A percentile compares a stretch with the other conserved stretches of the same genome.
These are phyloP conservation scores for Blastomyces parvus DNA, from an alignment of 2,329 filamentous ascomycete genomes.

Conservation along the genomic window DNA sequence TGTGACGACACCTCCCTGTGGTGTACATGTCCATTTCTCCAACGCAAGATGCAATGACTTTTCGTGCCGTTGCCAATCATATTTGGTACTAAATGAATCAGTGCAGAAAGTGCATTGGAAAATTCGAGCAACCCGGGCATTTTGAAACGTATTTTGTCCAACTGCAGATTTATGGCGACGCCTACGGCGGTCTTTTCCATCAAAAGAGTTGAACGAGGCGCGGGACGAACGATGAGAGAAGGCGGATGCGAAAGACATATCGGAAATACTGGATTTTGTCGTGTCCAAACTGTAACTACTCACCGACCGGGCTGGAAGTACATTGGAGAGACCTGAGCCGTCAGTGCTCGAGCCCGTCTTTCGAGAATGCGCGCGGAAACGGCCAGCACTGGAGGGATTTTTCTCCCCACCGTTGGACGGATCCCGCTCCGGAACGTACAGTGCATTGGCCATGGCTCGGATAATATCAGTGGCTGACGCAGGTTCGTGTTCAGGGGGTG, in stretches of 20 bases:
- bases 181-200: conserved; percentile 49
- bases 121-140: conserved; percentile 34
- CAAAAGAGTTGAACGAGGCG: conserved; percentile 48
- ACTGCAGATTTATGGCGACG: conserved; percentile 42
- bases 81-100: conserved; percentile 48
- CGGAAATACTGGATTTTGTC: conserved; percentile 44
- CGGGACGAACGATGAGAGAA: conserved; percentile 48
- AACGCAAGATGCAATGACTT: conserved; percentile 49
- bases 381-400: conserved; percentile 24
- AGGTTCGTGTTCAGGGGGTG: conserved; percentile 60
- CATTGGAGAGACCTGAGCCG: conserved; percentile 44
- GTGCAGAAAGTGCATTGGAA: conserved; percentile 52
- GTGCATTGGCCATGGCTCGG: conserved; percentile 45
- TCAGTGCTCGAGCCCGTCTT: conserved; percentile 40
- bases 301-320: conserved; percentile 44
- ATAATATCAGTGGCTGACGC: conserved; percentile 55
- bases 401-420: conserved; percentile 21
- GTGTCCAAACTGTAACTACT: conserved; percentile 45
- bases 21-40: conserved; percentile 53
- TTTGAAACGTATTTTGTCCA: conserved; percentile 34
- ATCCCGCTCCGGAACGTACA: conserved; percentile 27
- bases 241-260: conserved; percentile 47
- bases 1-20: conserved; percentile 44
- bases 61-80: conserved; percentile 52
- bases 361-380: conserved; percentile 30